Base-by-base conservation (phyloP, 2,329 filamentous ascomycete genomes). In the Pyrenophora graminea region DNA sequence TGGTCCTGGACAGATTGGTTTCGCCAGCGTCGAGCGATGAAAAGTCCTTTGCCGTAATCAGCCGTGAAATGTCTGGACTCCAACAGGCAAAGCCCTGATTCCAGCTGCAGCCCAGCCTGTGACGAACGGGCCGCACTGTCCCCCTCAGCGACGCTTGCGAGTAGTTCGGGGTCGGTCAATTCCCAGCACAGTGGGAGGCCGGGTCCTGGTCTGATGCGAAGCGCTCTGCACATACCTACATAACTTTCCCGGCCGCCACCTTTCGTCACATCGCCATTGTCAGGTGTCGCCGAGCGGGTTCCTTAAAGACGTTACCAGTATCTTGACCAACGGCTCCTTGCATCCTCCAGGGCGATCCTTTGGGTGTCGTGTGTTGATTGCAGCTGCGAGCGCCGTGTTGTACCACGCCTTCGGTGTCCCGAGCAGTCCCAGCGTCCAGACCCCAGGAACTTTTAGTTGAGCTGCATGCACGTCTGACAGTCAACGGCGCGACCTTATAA, bases 341-440 rank as follows among this genome's bases (percentile, higher is more conserved):
- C 25, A 17, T 41, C 31, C 27, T 36, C 33, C 34, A 30, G 15
- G 17, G 62, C 67, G 55, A 51, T 25, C 56, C 42, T 56, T 56
- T 56, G 59, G 59, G 63, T 61, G 42, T 47, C 39, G 27, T 10
- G 42, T n/a, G 13, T 43, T 43, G 39, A 47, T 32, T 39, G 45
- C 34, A 37, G 44, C 32, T 15, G 27, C 25, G 23, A 19, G 25
- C 37, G 36, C 33, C 21, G 43, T 46, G 25, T 31, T 30, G 21
- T 51, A 51, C 48, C 48, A 51, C 41, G 45, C 38, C 44, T 51
- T 48, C 48, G 48, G 48, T 59, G 53, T 59, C 55, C 66, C 64
- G 60, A 48, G 61, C 64, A 64, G 61, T 56, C 51, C 62, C 64
- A 63, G 59, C 58, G 55, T 53, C 64, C 59, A 59, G 38, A 55